A percentile compares a stretch with the other conserved stretches of the same genome.
phyloP scores from a whole-genome alignment of 352 stramenopile species.

The Phytophthora idaei region DNA sequence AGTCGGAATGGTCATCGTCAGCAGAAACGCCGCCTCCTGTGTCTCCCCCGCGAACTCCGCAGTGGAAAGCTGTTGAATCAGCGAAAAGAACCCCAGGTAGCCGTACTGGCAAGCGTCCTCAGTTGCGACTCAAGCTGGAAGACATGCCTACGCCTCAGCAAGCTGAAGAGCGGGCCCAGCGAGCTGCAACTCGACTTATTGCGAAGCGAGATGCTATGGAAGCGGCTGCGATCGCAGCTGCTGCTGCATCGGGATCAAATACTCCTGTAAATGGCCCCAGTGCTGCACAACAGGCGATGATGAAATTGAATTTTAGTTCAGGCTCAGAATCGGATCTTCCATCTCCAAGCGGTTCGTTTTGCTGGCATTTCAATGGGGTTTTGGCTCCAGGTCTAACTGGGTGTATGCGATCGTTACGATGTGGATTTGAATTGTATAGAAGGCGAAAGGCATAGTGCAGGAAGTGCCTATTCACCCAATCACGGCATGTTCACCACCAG shows the following conservation, averaged over 20 bases:
- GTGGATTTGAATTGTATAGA: slow-evolving; percentile 31
- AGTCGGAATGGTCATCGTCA: slow-evolving; percentile 7
- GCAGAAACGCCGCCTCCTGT: slow-evolving; percentile 19
- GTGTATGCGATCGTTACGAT: slow-evolving; percentile 2
- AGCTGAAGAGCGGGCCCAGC: slow-evolving; percentile 79
- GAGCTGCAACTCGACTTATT: slow-evolving; percentile 74
- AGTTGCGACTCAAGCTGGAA: slow-evolving; percentile 80
- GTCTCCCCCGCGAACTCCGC: slow-evolving; percentile 19
- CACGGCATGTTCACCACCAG: slow-evolving; percentile 89
- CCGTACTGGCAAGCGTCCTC: slow-evolving; percentile 54
- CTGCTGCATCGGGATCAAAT: slow-evolving; percentile 24
- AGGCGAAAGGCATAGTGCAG: slow-evolving; percentile 61
- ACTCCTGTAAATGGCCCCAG: slow-evolving; percentile 36
- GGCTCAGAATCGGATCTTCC: slow-evolving; percentile 66
- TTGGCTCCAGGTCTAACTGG: slow-evolving; percentile 10
- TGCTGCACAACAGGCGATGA: slow-evolving; percentile 68
- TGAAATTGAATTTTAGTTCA: slow-evolving; percentile 81
- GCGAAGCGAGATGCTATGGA: slow-evolving; percentile 78
- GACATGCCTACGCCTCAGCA: slow-evolving; percentile 89
- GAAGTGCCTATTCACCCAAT: slow-evolving; percentile 88
- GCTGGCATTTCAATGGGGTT: slow-evolving; percentile 1
- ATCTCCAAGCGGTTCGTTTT: slow-evolving; percentile 63
- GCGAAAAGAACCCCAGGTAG: slow-evolving; percentile 19
- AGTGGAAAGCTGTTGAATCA: slow-evolving; percentile 38
- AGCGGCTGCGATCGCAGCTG: slow-evolving; percentile 46